These are phyloP conservation scores for Melampsora larici-populina DNA, from an alignment of 1,284 basidiomycete species.

Conservation along the genomic window DNA sequence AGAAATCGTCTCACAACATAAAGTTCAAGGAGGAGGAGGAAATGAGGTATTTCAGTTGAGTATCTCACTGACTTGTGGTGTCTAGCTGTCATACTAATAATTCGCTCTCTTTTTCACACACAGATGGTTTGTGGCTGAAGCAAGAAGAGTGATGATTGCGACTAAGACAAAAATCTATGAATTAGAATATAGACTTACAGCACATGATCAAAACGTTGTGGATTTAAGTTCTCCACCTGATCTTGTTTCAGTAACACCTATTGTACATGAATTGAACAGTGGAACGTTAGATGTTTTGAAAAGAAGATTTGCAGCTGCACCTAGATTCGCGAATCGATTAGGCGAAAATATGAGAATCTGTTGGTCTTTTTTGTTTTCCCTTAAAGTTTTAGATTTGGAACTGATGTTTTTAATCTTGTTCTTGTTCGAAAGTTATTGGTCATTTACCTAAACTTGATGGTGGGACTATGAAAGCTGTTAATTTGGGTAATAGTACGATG, in stretches of 20 bases:
- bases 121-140: slow-evolving; percentile 44
- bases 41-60: slow-evolving; percentile 35
- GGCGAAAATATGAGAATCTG: slow-evolving; percentile 43
- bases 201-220: not conserved
- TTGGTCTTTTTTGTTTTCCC: slow-evolving; percentile 2
- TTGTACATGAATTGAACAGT: slow-evolving; percentile 33
- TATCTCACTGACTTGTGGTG: not conserved
- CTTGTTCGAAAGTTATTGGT: slow-evolving; percentile 21
- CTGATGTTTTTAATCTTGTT: too few relatives aligned
- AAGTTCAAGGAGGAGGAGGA: slow-evolving; percentile 16
- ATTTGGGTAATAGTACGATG: not conserved
- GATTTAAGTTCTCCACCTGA: slow-evolving; percentile 25
- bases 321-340: slow-evolving; percentile 32
- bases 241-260: slow-evolving; percentile 29
- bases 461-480: not conserved
- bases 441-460: slow-evolving; percentile 27
- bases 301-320: slow-evolving; percentile 36
- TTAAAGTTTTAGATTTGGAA: too few relatives aligned
- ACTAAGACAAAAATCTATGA: slow-evolving; percentile 37
- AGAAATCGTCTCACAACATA: slow-evolving; percentile 38
- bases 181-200: slow-evolving; percentile 22
- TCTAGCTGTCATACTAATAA: not conserved
- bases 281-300: slow-evolving; percentile 41
- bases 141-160: slow-evolving; percentile 37
- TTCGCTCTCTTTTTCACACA: not conserved